phyloP scores from a whole-genome alignment of 345 rosid genomes.

The Ceriops zippeliana region DNA sequence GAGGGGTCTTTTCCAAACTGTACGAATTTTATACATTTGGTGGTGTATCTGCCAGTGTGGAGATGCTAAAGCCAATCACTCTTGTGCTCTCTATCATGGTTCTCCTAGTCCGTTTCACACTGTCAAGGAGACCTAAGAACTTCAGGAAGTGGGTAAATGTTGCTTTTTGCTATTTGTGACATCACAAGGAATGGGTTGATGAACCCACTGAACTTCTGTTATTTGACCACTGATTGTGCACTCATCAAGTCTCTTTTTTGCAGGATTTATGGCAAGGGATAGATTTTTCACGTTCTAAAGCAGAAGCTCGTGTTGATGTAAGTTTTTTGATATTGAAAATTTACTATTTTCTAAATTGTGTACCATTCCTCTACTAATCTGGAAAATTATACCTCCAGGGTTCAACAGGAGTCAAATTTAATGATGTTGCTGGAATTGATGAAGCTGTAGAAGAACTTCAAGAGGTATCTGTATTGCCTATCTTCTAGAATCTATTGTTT shows the following conservation, averaged over 20 bases:
- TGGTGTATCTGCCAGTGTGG: slow-evolving; percentile 73
- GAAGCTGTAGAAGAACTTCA: slow-evolving; percentile 98
- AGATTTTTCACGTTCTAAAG: slow-evolving; percentile 93
- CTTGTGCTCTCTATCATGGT: slow-evolving; percentile 79
- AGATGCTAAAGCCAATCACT: slow-evolving; percentile 70
- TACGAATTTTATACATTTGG: slow-evolving; percentile 68
- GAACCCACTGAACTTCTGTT: not conserved
- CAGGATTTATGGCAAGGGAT: slow-evolving; percentile 97
- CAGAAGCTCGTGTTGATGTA: slow-evolving; percentile 98
- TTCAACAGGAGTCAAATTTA: slow-evolving; percentile 87
- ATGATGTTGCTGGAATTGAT: slow-evolving; percentile 93
- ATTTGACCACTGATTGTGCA: not conserved
- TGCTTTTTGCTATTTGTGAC: slow-evolving; percentile 12
- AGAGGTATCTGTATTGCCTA: slow-evolving; percentile 51
- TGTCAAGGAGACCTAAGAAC: slow-evolving; percentile 92
- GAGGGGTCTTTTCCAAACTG: slow-evolving; percentile 61
- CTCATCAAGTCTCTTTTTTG: slow-evolving; percentile 22
- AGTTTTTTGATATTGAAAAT: slow-evolving; percentile 26
- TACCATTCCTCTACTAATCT: slow-evolving; percentile 17
- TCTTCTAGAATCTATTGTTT: slow-evolving; percentile 7
- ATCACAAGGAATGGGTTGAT: slow-evolving; percentile 3
- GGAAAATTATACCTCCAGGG: slow-evolving; percentile 48
- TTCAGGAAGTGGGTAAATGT: slow-evolving; percentile 87
- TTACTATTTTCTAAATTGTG: slow-evolving; percentile 11
- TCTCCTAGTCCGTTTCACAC: slow-evolving; percentile 82